Evolutionary conservation across 169 alveolate genomes (phyloP).

Genomic region (Cryptosporidium xiaoi): DNA sequence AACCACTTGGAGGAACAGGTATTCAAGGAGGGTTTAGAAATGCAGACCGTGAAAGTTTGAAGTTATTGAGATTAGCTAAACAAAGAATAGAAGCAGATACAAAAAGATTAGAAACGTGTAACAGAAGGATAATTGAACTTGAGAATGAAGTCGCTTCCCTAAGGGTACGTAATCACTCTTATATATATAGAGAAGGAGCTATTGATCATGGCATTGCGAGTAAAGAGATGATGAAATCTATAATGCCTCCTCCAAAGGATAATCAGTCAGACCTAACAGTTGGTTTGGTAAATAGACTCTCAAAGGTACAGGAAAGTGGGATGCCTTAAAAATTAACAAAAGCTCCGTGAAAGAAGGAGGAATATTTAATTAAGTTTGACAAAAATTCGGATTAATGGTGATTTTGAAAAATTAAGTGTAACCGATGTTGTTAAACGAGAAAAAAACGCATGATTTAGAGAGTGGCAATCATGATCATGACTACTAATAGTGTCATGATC

Average conservation of each 20-base stretch:
- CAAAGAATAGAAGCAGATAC: conserved; percentile 82
- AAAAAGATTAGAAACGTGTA: conserved; percentile 74
- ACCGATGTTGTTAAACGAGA: too few relatives aligned
- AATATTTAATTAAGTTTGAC: too few relatives aligned
- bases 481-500: too few relatives aligned
- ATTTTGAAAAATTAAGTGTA: too few relatives aligned
- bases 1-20: conserved; percentile 72
- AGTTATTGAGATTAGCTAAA: conserved; percentile 78
- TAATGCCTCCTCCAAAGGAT: conserved; percentile 47
- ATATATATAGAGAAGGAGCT: conserved; percentile 67
- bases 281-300: not conserved
- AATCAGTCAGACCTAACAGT: conserved; percentile 8
- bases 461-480: too few relatives aligned
- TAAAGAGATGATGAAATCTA: conserved; percentile 24
- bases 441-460: too few relatives aligned
- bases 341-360: too few relatives aligned
- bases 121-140: conserved; percentile 52
- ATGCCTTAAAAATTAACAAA: too few relatives aligned
- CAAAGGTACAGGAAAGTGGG: too few relatives aligned
- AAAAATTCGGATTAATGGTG: too few relatives aligned
- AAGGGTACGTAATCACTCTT: conserved; percentile 75
- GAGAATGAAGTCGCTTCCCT: conserved; percentile 72
- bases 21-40: conserved; percentile 66
- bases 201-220: conserved; percentile 32
- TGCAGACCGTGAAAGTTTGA: conserved; percentile 79